Base-by-base conservation (phyloP, 2,329 filamentous ascomycete species). In the Aschersonia sp. region DNA sequence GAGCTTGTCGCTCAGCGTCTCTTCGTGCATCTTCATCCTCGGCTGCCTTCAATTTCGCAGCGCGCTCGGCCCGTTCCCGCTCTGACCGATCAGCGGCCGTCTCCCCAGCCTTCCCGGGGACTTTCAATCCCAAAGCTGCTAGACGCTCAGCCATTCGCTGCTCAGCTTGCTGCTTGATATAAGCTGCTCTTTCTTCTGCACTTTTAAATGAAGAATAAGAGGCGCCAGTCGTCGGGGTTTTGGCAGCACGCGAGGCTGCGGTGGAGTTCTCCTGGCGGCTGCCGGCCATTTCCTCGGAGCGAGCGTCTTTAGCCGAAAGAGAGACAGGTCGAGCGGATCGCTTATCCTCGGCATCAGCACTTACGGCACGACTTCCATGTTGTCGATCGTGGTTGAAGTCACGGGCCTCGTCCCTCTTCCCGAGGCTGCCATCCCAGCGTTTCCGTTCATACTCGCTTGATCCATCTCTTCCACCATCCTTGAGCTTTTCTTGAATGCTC, bases 321-420 rank as follows among this genome's bases (percentile, higher is more conserved):
- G 66, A 59, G 45, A 61, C 49, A 44, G 66, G 61, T 32, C 70
- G 70, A 4, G 70, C 64, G 28, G 68, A 64, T 30, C 71, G 70
- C 48, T 68, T 74, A 51, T 80, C 82, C 60, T 76, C 79, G 45
- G 71, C 67, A 50, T 77, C 73, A 50, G 94, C 68, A 50, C 82
- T 82, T 47, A 86, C 74, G 53, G 87, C 75, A 54, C 89, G 80
- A 62, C 88, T 94, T 52, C 82, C 85, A 51, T 91, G 81, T 62
- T 96, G 89, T 47, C 98, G 71, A 56, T 97, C 92, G 61, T 92
- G 97, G 62, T 98, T 98, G 65, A 98, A 97, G 60, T 98, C 92
- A 59, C 89, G 87, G 52, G 97, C 85, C 59, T 95, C 89, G 59
- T 98, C 91, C 61, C 98, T 92, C 31, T 98, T 92, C 31, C 92